Conservation (phyloP, 331 rosid genomes). For the Malus hybrid region DNA sequence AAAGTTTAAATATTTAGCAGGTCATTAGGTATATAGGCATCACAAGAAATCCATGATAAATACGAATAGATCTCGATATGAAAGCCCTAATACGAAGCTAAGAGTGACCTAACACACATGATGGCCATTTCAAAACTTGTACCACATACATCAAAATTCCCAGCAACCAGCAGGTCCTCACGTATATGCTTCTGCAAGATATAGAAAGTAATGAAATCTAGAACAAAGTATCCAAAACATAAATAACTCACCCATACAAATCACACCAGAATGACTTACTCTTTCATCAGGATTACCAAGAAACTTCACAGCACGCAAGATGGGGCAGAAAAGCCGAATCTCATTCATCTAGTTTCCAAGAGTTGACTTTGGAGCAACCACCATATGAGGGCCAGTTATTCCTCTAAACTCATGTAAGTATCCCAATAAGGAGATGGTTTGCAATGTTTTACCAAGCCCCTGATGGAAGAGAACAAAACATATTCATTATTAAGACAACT, state of each 20-base stretch:
- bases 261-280: slow-evolving; percentile 29
- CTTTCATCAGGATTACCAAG: slow-evolving; percentile 97
- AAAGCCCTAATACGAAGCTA: too few relatives aligned
- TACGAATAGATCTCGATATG: too few relatives aligned
- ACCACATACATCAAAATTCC: slow-evolving; percentile 90
- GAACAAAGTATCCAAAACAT: background rate
- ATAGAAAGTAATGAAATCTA: background rate
- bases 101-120: background rate
- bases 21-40: too few relatives aligned
- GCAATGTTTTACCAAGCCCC: slow-evolving; percentile 97
- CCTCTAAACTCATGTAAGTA: slow-evolving; percentile 93
- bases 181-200: slow-evolving; percentile 63
- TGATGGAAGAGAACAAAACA: slow-evolving; percentile 18
- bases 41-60: too few relatives aligned
- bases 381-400: slow-evolving; percentile 95
- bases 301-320: slow-evolving; percentile 74
- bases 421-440: slow-evolving; percentile 87
- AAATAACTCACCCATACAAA: background rate
- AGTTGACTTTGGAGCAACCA: slow-evolving; percentile 97
- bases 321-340: slow-evolving; percentile 88
- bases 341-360: slow-evolving; percentile 99
- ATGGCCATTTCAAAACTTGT: slow-evolving; percentile 99
- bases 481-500: background rate
- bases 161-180: slow-evolving; percentile 83
- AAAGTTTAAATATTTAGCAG: too few relatives aligned